Percentiles rank a stretch among this genome's conserved stretches.
Evolutionary conservation across 352 stramenopile species (phyloP).

Genomic region (Phytophthora capsici): DNA sequence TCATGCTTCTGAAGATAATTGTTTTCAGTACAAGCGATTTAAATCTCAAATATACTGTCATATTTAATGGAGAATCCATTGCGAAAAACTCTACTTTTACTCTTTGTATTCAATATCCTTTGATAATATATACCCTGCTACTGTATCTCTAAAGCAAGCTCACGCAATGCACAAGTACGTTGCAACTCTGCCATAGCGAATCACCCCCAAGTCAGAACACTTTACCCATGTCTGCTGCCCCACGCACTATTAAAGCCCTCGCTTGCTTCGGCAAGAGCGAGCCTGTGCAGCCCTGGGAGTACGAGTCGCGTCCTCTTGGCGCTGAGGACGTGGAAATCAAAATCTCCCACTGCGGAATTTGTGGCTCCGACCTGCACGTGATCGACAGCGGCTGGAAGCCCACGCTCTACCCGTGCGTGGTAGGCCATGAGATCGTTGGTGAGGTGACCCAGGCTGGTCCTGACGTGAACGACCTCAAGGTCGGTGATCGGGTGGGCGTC

Average conservation of each 20-base stretch:
- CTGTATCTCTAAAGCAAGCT: too few relatives aligned
- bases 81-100: too few relatives aligned
- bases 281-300: slow-evolving; percentile 46
- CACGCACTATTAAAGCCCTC: slow-evolving; percentile 51
- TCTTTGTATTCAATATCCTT: too few relatives aligned
- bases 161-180: background rate
- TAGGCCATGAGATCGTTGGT: slow-evolving; percentile 66
- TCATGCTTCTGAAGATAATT: background rate
- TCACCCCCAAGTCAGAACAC: background rate
- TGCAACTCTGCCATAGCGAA: slow-evolving; percentile 1
- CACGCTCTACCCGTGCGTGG: slow-evolving; percentile 49
- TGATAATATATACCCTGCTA: too few relatives aligned
- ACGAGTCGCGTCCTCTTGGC: slow-evolving; percentile 52
- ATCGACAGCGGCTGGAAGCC: slow-evolving; percentile 56
- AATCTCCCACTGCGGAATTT: slow-evolving; percentile 11
- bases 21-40: too few relatives aligned
- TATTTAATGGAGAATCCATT: background rate
- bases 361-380: slow-evolving; percentile 40
- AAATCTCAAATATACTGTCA: background rate
- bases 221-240: slow-evolving; percentile 21
- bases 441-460: slow-evolving; percentile 43
- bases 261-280: slow-evolving; percentile 46
- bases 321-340: slow-evolving; percentile 59
- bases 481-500: slow-evolving; percentile 82
- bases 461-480: slow-evolving; percentile 63